These are phyloP conservation scores for Lachnellula occidentalis DNA, from an alignment of 2,329 filamentous ascomycete species.

Conservation along the genomic window DNA sequence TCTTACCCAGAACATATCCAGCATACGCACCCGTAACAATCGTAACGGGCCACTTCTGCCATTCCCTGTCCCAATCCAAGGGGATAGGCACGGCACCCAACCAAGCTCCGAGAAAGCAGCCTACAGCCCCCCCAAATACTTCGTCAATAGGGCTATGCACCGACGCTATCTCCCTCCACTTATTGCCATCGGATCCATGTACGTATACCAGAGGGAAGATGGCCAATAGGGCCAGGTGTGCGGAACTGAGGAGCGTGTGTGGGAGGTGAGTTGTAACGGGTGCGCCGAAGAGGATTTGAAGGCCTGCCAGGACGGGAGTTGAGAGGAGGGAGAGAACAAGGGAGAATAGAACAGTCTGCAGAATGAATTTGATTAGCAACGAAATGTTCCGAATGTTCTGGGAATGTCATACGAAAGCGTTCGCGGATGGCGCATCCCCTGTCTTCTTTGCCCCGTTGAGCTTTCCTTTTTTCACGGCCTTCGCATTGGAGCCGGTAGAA, in stretches of 20 bases:
- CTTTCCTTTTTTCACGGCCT: slow-evolving; percentile 44
- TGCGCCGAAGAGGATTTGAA: slow-evolving; percentile 82
- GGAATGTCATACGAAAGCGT: slow-evolving; percentile 9
- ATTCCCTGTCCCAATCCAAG: slow-evolving; percentile 96
- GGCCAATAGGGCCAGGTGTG: slow-evolving; percentile 74
- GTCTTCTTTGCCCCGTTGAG: slow-evolving; percentile 50
- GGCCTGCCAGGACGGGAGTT: slow-evolving; percentile 47
- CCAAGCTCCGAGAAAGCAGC: slow-evolving; percentile 79
- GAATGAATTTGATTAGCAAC: neutral
- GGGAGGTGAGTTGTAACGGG: slow-evolving; percentile 75
- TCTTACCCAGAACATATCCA: slow-evolving; percentile 68
- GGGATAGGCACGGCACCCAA: slow-evolving; percentile 92
- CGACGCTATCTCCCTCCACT: slow-evolving; percentile 67
- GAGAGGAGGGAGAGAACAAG: slow-evolving; percentile 47
- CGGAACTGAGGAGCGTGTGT: slow-evolving; percentile 74
- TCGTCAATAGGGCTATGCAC: slow-evolving; percentile 71
- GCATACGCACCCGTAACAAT: slow-evolving; percentile 77
- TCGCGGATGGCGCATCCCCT: slow-evolving; percentile 13
- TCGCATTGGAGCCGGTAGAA: slow-evolving; percentile 45
- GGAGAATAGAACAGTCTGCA: slow-evolving; percentile 64
- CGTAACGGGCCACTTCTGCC: slow-evolving; percentile 97
- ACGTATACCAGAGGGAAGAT: slow-evolving; percentile 79
- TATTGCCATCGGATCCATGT: slow-evolving; percentile 67
- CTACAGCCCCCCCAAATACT: slow-evolving; percentile 75
- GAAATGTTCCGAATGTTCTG: neutral